These are phyloP conservation scores for Trypanosoma brucei DNA, from an alignment of 208 protist species.

Conservation along the genomic window DNA sequence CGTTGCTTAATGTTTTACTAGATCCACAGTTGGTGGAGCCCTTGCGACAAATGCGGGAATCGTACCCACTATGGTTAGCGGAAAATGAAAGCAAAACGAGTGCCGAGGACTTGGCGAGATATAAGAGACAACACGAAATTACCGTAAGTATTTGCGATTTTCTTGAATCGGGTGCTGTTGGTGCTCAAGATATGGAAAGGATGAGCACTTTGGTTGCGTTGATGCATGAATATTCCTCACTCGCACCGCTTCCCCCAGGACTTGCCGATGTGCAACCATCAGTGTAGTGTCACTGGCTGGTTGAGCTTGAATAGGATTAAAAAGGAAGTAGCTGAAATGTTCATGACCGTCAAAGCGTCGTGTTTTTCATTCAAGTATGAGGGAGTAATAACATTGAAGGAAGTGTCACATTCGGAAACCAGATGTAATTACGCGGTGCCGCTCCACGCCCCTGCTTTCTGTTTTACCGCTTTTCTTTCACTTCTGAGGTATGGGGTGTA, in stretches of 20 bases:
- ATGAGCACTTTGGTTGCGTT: conserved; percentile 44
- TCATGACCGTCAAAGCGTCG: no score
- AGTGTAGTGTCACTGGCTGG: no score
- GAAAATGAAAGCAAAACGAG: conserved; percentile 27
- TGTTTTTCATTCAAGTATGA: no score
- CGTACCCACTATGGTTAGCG: conserved; percentile 52
- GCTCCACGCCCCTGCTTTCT: no score
- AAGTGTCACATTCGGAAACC: no score
- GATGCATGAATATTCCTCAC: conserved; percentile 65
- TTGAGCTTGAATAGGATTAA: no score
- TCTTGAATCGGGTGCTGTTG: conserved; percentile 32
- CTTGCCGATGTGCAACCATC: background rate
- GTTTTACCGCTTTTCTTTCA: no score
- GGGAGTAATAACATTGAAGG: no score
- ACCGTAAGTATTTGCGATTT: conserved; percentile 55
- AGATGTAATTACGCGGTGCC: no score
- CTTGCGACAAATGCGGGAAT: conserved; percentile 59
- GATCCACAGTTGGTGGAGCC: conserved; percentile 56
- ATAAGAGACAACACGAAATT: conserved; percentile 44
- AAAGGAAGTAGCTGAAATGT: no score
- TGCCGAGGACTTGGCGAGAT: conserved; percentile 44
- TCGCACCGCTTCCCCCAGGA: conserved; percentile 48
- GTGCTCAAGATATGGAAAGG: conserved; percentile 40
- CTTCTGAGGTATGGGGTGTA: no score
- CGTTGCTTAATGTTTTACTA: conserved; percentile 43